phyloP scores from a whole-genome alignment of 2,329 filamentous ascomycete genomes.

The Dactylellina leptospora region DNA sequence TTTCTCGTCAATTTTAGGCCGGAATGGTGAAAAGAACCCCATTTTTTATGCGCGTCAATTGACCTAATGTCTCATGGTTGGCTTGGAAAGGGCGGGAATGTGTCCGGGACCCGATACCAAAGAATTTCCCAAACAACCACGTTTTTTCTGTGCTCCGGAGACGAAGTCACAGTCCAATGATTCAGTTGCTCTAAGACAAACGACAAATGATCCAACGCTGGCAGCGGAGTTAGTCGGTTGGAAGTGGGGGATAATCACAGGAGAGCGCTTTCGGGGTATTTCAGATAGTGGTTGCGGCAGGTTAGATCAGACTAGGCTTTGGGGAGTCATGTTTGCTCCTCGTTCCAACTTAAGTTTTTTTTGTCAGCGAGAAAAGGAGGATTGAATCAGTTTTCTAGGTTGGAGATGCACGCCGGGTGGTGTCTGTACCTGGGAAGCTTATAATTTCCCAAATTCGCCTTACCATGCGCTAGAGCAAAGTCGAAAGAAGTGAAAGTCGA shows the following conservation, averaged over 20 bases:
- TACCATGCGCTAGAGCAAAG: not conserved
- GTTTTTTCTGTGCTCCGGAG: conserved; percentile 47
- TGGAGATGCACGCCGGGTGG: conserved; percentile 9
- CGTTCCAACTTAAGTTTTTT: not conserved
- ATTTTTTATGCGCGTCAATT: conserved; percentile 36
- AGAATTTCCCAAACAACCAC: conserved; percentile 42
- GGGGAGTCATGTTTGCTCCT: not conserved
- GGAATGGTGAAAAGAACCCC: conserved; percentile 24
- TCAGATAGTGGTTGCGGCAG: not conserved
- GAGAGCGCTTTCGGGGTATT: conserved; percentile 4
- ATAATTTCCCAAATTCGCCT: conserved; percentile 22
- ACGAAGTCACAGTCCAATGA: conserved; percentile 45
- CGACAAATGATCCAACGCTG: conserved; percentile 14
- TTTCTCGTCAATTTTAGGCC: conserved; percentile 38
- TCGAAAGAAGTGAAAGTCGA: conserved; percentile 8
- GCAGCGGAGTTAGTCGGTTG: conserved; percentile 2
- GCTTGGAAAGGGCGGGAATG: conserved; percentile 39
- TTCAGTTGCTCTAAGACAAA: conserved; percentile 30
- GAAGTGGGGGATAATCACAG: conserved; percentile 9
- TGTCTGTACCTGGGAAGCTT: conserved; percentile 22
- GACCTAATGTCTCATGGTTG: conserved; percentile 40
- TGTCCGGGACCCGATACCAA: conserved; percentile 49
- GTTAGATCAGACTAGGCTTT: not conserved
- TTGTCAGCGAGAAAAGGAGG: not conserved
- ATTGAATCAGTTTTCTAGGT: conserved; percentile 18